Evolutionary conservation across 2,329 filamentous ascomycete species (phyloP).

Genomic region (Calonectria multiphialidica): DNA sequence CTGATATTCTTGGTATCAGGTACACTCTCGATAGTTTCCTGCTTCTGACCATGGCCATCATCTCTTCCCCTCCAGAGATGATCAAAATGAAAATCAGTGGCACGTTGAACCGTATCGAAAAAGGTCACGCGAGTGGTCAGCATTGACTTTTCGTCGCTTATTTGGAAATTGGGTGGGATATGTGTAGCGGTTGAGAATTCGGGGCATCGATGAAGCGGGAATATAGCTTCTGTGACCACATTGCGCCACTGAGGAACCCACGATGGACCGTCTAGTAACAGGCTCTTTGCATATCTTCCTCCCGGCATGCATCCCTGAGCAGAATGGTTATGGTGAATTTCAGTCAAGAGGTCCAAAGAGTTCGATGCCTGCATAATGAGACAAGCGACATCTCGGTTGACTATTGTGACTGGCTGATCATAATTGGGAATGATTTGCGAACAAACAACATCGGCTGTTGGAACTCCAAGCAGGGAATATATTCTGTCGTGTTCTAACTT

Average conservation of each 20-base stretch:
- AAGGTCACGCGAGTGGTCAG: background rate
- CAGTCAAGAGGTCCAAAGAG: background rate
- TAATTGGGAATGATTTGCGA: background rate
- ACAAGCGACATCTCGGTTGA: background rate
- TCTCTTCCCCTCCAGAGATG: background rate
- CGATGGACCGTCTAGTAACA: background rate
- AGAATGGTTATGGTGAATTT: background rate
- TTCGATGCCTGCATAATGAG: background rate
- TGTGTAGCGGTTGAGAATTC: background rate
- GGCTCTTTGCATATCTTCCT: background rate
- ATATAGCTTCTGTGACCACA: background rate
- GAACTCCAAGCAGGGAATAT: background rate
- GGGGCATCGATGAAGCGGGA: background rate
- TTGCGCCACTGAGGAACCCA: constrained; percentile 10
- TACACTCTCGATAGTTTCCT: background rate
- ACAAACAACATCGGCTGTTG: background rate
- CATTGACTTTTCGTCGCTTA: background rate
- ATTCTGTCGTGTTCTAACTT: background rate
- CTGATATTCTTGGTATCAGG: background rate
- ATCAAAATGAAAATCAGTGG: background rate
- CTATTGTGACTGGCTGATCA: background rate
- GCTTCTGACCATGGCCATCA: background rate
- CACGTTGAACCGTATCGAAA: background rate
- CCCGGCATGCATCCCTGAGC: background rate
- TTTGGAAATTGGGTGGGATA: background rate